These are phyloP conservation scores for Wallemia hederae DNA, from an alignment of 1,284 basidiomycete genomes.

Conservation along the genomic window DNA sequence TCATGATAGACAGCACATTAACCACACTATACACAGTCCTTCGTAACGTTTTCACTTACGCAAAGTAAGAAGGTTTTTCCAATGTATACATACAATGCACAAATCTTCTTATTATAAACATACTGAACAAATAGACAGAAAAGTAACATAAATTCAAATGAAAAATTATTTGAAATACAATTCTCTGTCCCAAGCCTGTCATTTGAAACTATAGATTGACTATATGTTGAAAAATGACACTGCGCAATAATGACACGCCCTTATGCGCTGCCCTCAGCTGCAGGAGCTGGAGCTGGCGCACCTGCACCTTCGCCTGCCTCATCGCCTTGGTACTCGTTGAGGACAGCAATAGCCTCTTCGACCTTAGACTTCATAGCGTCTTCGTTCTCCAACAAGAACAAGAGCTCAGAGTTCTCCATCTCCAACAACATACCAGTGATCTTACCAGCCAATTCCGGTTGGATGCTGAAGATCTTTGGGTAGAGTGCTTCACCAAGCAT, in stretches of 20 bases:
- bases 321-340: conserved; percentile 42
- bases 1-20: neutral
- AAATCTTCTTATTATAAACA: neutral
- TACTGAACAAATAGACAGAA: neutral
- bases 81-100: neutral
- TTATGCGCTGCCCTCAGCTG: too few species aligned
- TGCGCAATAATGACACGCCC: too few species aligned
- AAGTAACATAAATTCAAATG: neutral
- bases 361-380: conserved; percentile 65
- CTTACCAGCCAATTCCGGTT: conserved; percentile 74
- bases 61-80: neutral
- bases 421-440: conserved; percentile 88
- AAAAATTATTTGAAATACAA: neutral
- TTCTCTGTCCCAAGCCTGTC: neutral
- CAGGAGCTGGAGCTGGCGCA: too few species aligned
- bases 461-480: conserved; percentile 34
- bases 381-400: conserved; percentile 49
- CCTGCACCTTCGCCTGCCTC: conserved; percentile 12
- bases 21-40: neutral
- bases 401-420: conserved; percentile 78
- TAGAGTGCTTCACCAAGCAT: conserved; percentile 82
- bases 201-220: too few species aligned
- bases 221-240: too few species aligned
- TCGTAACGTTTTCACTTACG: neutral
- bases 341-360: conserved; percentile 50